Conservation (phyloP, 1,284 basidiomycete species). For the Cutaneotrichosporon daszewskae region DNA sequence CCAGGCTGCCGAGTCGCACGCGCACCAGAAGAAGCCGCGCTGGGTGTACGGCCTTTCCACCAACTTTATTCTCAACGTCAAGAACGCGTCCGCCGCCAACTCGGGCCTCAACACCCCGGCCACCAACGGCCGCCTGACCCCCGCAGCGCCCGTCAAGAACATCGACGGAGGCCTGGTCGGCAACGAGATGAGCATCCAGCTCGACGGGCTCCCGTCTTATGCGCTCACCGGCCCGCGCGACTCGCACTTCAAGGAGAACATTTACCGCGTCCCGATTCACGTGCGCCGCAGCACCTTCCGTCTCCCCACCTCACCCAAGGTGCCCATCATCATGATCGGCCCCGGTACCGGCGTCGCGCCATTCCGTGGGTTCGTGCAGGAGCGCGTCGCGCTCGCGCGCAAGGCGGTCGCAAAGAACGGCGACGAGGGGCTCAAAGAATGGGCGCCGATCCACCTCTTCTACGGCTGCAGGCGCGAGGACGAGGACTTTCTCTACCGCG, state of each 20-base stretch:
- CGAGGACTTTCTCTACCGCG: constrained; percentile 88
- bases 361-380: constrained; percentile 97
- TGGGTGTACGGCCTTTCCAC: constrained; percentile 80
- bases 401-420: constrained; percentile 91
- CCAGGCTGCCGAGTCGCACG: constrained; percentile 57
- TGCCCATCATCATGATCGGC: constrained; percentile 97
- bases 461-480: constrained; percentile 85
- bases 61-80: constrained; percentile 88
- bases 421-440: constrained; percentile 78
- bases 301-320: constrained; percentile 93
- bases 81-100: constrained; percentile 55
- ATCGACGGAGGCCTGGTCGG: constrained; percentile 10
- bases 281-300: constrained; percentile 94
- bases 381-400: constrained; percentile 88
- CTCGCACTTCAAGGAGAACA: constrained; percentile 59
- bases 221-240: constrained; percentile 82
- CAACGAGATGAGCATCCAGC: constrained; percentile 9
- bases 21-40: constrained; percentile 49
- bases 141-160: constrained; percentile 24
- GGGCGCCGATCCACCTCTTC: constrained; percentile 91
- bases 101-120: constrained; percentile 49
- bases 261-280: constrained; percentile 86
- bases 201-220: constrained; percentile 58
- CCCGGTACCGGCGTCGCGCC: constrained; percentile 97
- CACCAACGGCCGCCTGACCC: constrained; percentile 19